A percentile compares a stretch with the other conserved stretches of the same genome.
Evolutionary conservation across 305 asterid species (phyloP).

Genomic region (Fraxinus velutina): DNA sequence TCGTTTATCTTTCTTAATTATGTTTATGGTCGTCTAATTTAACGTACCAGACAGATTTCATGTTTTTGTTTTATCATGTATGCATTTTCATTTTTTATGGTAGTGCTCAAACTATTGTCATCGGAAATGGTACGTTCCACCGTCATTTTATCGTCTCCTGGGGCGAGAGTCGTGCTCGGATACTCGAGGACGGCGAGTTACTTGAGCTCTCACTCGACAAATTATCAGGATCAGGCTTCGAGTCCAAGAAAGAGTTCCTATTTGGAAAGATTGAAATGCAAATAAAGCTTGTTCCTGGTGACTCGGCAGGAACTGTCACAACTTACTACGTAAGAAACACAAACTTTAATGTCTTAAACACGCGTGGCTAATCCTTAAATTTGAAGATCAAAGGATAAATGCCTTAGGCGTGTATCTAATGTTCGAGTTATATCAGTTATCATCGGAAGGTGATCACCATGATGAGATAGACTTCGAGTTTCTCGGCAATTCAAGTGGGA

Average conservation of each 20-base stretch:
- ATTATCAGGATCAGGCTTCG: constrained; percentile 53
- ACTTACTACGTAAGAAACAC: constrained; percentile 48
- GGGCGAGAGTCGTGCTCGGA: constrained; percentile 45
- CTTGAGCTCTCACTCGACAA: constrained; percentile 50
- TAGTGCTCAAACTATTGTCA: constrained; percentile 20
- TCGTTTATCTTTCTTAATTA: neutral
- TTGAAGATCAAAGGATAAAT: neutral
- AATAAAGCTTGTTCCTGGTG: constrained; percentile 58
- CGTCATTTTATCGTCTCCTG: constrained; percentile 45
- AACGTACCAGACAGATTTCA: neutral
- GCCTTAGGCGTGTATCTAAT: neutral
- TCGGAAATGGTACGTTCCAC: constrained; percentile 52
- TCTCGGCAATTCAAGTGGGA: constrained; percentile 55
- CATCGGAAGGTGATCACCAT: constrained; percentile 51
- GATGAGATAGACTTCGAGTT: constrained; percentile 71
- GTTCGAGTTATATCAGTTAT: constrained; percentile 25
- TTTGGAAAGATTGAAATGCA: constrained; percentile 54
- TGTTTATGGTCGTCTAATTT: neutral
- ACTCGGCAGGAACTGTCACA: constrained; percentile 68
- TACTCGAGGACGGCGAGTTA: constrained; percentile 47
- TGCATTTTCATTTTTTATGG: neutral
- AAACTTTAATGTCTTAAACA: neutral
- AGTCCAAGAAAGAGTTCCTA: constrained; percentile 49
- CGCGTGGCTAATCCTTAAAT: neutral
- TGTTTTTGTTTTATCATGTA: neutral